Base-by-base conservation (phyloP, 495 filamentous ascomycete species). In the Aspergillus funiculosus region DNA sequence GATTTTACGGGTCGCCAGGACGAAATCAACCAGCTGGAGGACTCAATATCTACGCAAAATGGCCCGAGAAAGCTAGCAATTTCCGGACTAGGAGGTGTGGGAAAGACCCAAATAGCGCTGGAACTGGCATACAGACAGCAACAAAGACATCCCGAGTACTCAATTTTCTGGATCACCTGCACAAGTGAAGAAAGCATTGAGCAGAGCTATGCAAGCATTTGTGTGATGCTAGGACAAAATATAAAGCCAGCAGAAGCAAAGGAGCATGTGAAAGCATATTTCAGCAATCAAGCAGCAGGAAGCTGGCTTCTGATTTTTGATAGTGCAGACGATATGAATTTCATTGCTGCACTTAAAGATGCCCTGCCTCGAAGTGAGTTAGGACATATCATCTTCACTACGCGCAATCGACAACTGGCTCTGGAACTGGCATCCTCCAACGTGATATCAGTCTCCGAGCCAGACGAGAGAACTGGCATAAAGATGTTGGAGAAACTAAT, bases 91-190 rank as follows among this genome's bases (percentile, higher is more conserved):
- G 66, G 43, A 10, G 67, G 70, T 1, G 61, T 70, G 6, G 67
- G 68, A 24, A 73, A 70, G 36, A 70, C 68, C 15, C 61, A 72
- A 38, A 50, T 73, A 37, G 68, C 62, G 5, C 53, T 69, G 35
- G 60, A 61, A 30, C 64, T 65, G 39, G 62, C 64, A 6, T 46
- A 46, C 15, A 48, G 52, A 31, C 45, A 59, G 6, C 57, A 63
- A 10, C 51, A 57, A 44, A 8, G 54, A 20, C 31, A 56, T 34
- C 61, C 54, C 18, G 60, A 37, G 14, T 26, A 11, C 5, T 28
- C 44, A 0, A 24, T 39, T 14, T 47, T 47, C 14, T 47, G 44
- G 44, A 18, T 47, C 5, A 34, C 44, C 1, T 47, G 34, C 20
- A 39, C 27, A 6, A 47, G 35, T 36, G 13, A 21, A 1, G 44